Evolutionary conservation across 2,329 filamentous ascomycete species (phyloP), one percentile per base, ranked within the genome.

Genomic region (Aspergillus jensenii): DNA sequence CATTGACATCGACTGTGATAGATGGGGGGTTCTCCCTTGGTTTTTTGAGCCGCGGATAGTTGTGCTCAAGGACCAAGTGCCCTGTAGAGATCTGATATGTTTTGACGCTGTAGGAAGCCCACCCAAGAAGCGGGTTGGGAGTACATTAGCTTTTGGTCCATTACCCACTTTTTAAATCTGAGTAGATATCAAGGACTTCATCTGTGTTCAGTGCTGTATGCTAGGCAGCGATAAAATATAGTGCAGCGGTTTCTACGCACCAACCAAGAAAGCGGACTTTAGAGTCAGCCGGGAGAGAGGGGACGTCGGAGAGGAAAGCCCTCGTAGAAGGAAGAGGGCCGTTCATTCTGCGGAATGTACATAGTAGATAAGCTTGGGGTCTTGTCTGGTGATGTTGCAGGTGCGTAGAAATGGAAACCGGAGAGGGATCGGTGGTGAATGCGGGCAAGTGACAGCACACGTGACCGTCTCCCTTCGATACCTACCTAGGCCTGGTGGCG

Each of bases 201-300:
- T 25, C 17, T 44, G 49, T 39, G 31, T 15, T n/a, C 7, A 25
- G 23, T 15, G 17, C 23, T 9, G 23, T 48, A 55, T 48, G 19
- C 35, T 56, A 47, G 33, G 35, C 35, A 33, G 35, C 23, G 45
- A 40, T 52, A n/a, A 35, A 31, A 31, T 31, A 31, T n/a, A n/a
- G 35, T 37, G 35, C 35, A n/a, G 35, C 15, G 14, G 35, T 37
- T n/a, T 57, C 31, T 44, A 77, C 86, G 78, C 82, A 96, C 93
- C 93, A 97, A 74, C 91, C 93, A 51, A 98, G 77, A 74, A 98
- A 96, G 60, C 93, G 88, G 60, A 97, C 88, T 77, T 98, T 98
- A n/a, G 86, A 84, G 41, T 84, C 84, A 14, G 78, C 63, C n/a
- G 77, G 69, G 49, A 78, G 78, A 51, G 70, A 69, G 3, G 82